A percentile compares a stretch with the other conserved stretches of the same genome.
Evolutionary conservation across 331 rosid species (phyloP).

Genomic region (Cydonia oblonga): DNA sequence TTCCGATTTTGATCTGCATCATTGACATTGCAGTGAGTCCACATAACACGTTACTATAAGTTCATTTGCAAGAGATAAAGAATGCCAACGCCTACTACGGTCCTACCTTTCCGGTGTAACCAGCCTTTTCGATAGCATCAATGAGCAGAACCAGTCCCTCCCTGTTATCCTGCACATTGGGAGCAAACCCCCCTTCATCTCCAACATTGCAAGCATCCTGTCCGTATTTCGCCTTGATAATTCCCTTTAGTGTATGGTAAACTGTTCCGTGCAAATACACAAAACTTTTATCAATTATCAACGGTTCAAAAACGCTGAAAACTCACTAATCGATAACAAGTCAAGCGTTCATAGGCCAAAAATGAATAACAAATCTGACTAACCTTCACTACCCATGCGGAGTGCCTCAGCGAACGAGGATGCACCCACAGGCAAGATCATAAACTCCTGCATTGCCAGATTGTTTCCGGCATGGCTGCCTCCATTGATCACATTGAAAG

Average conservation of each 20-base stretch:
- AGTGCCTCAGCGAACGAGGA: conserved; percentile 84
- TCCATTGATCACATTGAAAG: conserved; percentile 94
- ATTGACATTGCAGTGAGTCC: conserved; percentile 1
- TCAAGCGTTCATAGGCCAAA: not conserved
- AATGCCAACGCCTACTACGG: not conserved
- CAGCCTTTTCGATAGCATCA: conserved; percentile 96
- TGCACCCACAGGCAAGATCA: conserved; percentile 93
- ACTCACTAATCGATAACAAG: not conserved
- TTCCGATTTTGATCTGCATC: conserved; percentile 91
- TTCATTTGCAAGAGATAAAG: not conserved
- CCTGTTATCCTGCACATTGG: conserved; percentile 93
- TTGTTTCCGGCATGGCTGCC: conserved; percentile 98
- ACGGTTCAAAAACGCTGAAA: not conserved
- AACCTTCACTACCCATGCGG: conserved; percentile 98
- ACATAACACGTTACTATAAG: not conserved
- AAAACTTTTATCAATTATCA: not conserved
- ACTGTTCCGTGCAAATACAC: conserved; percentile 32
- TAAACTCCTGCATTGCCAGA: conserved; percentile 96
- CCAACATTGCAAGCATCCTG: conserved; percentile 99
- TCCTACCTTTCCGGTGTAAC: conserved; percentile 89
- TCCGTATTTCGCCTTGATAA: conserved; percentile 89
- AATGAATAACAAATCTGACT: conserved; percentile 3
- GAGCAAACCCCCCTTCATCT: conserved; percentile 99
- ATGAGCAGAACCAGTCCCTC: conserved; percentile 88
- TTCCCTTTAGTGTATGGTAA: conserved; percentile 80